phyloP scores from a whole-genome alignment of 768 basidiomycete genomes.

The Collybiopsis confluens region DNA sequence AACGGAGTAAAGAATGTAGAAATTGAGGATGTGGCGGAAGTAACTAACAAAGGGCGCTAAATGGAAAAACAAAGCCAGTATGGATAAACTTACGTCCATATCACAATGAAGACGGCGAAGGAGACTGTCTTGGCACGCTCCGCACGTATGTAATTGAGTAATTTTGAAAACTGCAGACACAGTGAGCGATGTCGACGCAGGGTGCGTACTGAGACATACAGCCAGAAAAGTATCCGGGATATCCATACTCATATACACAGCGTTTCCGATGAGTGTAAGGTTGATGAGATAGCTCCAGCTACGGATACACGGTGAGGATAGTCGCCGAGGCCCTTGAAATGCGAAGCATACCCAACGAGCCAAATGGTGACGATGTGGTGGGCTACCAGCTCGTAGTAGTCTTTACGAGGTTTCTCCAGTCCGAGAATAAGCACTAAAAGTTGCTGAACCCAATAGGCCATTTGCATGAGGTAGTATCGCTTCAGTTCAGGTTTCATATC shows the following conservation, averaged over 20 bases:
- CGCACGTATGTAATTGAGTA: conserved; percentile 81
- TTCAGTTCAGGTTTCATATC: conserved; percentile 84
- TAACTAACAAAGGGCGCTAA: conserved; percentile 46
- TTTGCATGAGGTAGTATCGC: conserved; percentile 89
- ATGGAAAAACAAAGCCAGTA: background rate
- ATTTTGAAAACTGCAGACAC: conserved; percentile 63
- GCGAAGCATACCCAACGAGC: conserved; percentile 58
- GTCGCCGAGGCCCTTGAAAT: background rate
- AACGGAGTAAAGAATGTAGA: conserved; percentile 83
- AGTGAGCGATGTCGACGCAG: background rate
- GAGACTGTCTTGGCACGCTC: conserved; percentile 56
- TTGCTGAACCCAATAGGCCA: conserved; percentile 94
- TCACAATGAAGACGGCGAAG: conserved; percentile 39
- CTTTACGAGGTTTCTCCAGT: conserved; percentile 93
- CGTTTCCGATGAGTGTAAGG: conserved; percentile 83
- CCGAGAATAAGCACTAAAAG: conserved; percentile 79
- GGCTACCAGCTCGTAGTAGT: conserved; percentile 79
- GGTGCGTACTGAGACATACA: conserved; percentile 44
- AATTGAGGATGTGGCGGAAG: conserved; percentile 89
- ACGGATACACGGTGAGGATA: background rate
- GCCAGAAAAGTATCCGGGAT: conserved; percentile 87
- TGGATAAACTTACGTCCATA: conserved; percentile 70
- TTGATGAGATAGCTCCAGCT: conserved; percentile 78
- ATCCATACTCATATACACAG: conserved; percentile 96
- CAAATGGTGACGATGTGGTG: conserved; percentile 95